Base-by-base conservation (phyloP, 805 yeast species). In the Cyberlindnera samutprakarnensis region DNA sequence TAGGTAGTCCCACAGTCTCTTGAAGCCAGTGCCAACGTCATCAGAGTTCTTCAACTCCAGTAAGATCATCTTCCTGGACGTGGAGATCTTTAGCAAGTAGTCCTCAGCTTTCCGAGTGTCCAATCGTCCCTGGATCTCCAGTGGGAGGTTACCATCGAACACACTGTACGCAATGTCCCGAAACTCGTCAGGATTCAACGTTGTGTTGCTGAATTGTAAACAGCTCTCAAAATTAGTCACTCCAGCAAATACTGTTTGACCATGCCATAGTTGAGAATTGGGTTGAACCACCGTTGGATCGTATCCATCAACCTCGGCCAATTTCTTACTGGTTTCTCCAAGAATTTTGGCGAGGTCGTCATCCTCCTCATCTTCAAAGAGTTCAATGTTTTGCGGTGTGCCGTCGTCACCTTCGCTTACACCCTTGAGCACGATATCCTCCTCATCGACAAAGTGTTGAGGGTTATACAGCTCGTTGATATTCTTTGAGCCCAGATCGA, bases 61-160 rank as follows among this genome's bases (percentile, higher is more conserved):
- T 14, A 79, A 43, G 14, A 64, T 69, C 15, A 83, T 46, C 47
- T 75, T 75, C 43, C 83, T 62, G 2, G 77, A 57, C 7, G 53
- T 43, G 1, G 61, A 44, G 14, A 74, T 62, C 39, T 68, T 66
- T 18, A 51, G 41, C 38, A 84, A 54, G 47, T 84, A 84, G 10
- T 58, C 59, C 33, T 68, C 73, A 2, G 86, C 94, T 31, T 57
- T 62, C 6, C 41, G 34, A 4, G 61, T 47, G 44, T 72, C 76
- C 27, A 85, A 61, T 34, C 86, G 63, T 4, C 94, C 94, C 38
- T 73, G 78, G 27, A 83, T 56, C 19, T 59, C 58, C 42, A 76
- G 53, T 22, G 54, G 42, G 25, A 47, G 31, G 14, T 41, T 35
- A 21, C 39, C 33, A 35, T 57, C 53, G 5, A 68, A 14, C 14